Conservation (phyloP, 2,329 filamentous ascomycete genomes). For the Coniochaeta sp. region DNA sequence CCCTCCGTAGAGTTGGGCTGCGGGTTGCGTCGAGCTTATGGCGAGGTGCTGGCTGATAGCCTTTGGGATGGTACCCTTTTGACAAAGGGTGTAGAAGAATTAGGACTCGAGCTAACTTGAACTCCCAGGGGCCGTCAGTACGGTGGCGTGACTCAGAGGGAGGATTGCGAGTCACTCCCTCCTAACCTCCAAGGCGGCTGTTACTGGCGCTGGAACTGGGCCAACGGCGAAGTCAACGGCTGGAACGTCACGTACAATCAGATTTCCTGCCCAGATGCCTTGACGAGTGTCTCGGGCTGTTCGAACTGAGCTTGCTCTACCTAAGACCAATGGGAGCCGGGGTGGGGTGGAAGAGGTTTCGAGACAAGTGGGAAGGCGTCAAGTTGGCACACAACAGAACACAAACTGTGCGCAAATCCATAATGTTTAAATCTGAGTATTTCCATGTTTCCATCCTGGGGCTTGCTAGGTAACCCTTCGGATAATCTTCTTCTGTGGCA, state of each 20-base stretch:
- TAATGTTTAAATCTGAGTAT: too few relatives aligned
- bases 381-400: too few relatives aligned
- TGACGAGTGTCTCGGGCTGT: constrained; percentile 12
- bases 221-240: constrained; percentile 12
- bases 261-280: constrained; percentile 10
- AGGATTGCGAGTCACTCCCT: constrained; percentile 11
- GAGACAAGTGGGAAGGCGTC: too few relatives aligned
- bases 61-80: neutral
- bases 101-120: neutral
- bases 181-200: constrained; percentile 12
- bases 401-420: too few relatives aligned
- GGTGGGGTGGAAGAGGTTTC: too few relatives aligned
- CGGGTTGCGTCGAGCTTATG: neutral
- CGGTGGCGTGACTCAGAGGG: constrained; percentile 10
- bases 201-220: constrained; percentile 17
- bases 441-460: too few relatives aligned
- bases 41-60: neutral
- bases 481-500: too few relatives aligned
- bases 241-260: constrained; percentile 11
- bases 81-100: neutral
- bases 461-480: too few relatives aligned
- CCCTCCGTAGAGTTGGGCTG: neutral
- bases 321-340: neutral
- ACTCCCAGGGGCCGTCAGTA: constrained; percentile 5
- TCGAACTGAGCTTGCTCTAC: neutral